phyloP scores from a whole-genome alignment of 352 stramenopile species.

The Phytophthora sojae region DNA sequence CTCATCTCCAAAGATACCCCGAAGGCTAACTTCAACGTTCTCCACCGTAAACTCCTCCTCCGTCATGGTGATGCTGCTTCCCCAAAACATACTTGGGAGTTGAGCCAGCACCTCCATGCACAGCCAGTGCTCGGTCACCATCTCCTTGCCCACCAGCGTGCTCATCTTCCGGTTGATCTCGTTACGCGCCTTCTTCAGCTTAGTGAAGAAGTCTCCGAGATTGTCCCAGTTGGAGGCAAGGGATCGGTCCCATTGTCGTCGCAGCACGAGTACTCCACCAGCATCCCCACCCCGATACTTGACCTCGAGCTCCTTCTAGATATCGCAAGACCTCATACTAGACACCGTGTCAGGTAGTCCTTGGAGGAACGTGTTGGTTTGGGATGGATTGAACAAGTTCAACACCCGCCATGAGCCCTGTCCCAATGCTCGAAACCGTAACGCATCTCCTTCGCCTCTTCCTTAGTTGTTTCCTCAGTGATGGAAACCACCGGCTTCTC shows the following conservation, averaged over 20 bases:
- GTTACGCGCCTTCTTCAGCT: conserved; percentile 20
- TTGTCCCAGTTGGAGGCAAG: conserved; percentile 7
- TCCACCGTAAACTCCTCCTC: conserved; percentile 9
- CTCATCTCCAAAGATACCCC: neutral
- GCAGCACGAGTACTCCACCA: neutral
- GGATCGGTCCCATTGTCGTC: conserved; percentile 1
- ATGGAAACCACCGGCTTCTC: neutral
- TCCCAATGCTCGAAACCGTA: neutral
- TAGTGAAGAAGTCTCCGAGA: conserved; percentile 6
- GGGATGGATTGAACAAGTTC: neutral
- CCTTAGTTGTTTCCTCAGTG: conserved; percentile 1
- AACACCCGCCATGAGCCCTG: neutral
- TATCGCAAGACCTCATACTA: neutral
- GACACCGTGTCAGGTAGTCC: neutral
- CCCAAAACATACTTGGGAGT: conserved; percentile 27
- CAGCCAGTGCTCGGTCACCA: conserved; percentile 19
- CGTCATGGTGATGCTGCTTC: conserved; percentile 7
- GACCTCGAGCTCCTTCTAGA: neutral
- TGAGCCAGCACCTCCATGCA: conserved; percentile 10
- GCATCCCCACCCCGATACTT: neutral
- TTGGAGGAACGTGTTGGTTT: neutral
- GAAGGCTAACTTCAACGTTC: conserved; percentile 5
- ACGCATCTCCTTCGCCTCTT: neutral
- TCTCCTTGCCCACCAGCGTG: conserved; percentile 9
- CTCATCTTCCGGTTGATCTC: conserved; percentile 15